Conservation (phyloP, 441 rosid genomes). For the Gossypium lobatum region DNA sequence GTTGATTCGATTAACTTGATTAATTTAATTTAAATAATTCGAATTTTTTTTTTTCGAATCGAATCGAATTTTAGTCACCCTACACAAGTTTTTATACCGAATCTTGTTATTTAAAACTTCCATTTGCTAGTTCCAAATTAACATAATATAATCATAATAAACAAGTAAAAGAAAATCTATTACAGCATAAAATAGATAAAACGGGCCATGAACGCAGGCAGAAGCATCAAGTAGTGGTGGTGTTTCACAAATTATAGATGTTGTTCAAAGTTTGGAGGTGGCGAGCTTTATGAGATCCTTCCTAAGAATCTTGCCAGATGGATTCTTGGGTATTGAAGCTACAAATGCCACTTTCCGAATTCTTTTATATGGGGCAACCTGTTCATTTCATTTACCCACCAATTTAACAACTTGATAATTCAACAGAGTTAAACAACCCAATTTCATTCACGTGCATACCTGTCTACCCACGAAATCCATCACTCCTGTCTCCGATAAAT, state of each 20-base stretch:
- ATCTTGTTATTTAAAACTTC: not conserved
- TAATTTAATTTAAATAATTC: too few relatives aligned
- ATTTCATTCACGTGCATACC: constrained; percentile 26
- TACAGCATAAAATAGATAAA: not conserved
- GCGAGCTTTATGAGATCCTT: constrained; percentile 2
- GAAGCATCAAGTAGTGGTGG: not conserved
- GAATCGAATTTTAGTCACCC: too few relatives aligned
- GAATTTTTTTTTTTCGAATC: too few relatives aligned
- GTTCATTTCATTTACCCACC: constrained; percentile 2
- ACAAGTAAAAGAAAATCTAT: not conserved
- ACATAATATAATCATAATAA: not conserved
- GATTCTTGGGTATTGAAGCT: constrained; percentile 69
- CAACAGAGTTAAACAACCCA: not conserved
- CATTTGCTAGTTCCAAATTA: not conserved
- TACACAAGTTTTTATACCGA: not conserved
- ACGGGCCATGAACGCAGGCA: not conserved
- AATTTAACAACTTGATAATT: not conserved
- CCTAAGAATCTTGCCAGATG: constrained; percentile 69
- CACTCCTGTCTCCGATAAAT: constrained; percentile 38
- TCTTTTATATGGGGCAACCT: constrained; percentile 81
- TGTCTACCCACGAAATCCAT: constrained; percentile 58
- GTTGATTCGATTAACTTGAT: too few relatives aligned
- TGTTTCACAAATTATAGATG: not conserved
- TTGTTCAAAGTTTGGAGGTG: constrained; percentile 59
- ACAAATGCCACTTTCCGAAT: constrained; percentile 65